Evolutionary conservation across 1,284 basidiomycete genomes (phyloP).

Genomic region (Heimioporus retisporus): DNA sequence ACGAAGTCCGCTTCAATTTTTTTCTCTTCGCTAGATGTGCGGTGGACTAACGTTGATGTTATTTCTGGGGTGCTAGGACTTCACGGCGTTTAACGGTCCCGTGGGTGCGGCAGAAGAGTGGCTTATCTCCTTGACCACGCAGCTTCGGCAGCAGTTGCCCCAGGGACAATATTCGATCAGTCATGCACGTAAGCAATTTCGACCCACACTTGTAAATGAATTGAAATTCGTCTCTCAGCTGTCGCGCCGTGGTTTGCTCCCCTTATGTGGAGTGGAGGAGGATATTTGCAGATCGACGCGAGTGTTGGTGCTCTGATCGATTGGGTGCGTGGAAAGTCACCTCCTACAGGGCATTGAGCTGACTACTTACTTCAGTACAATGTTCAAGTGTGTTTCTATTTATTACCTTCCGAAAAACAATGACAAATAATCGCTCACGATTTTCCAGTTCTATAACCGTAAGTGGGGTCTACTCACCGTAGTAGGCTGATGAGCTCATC

Average conservation of each 20-base stretch:
- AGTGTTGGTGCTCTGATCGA: constrained; percentile 67
- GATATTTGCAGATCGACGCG: constrained; percentile 65
- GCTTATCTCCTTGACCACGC: constrained; percentile 55
- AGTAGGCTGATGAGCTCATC: background rate
- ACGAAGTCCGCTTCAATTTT: constrained; percentile 47
- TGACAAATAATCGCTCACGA: background rate
- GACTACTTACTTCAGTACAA: constrained; percentile 49
- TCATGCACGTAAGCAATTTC: constrained; percentile 45
- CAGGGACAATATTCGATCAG: constrained; percentile 47
- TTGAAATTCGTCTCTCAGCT: constrained; percentile 16
- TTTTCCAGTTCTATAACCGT: constrained; percentile 70
- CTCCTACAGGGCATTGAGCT: background rate
- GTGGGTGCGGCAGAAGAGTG: constrained; percentile 51
- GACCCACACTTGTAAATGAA: too few relatives aligned
- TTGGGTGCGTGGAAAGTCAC: constrained; percentile 45
- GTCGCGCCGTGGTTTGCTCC: constrained; percentile 44
- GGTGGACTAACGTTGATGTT: background rate
- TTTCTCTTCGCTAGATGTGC: too few relatives aligned
- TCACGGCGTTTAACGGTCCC: constrained; percentile 51
- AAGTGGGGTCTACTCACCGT: constrained; percentile 22
- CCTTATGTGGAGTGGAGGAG: constrained; percentile 49
- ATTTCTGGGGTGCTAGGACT: constrained; percentile 52
- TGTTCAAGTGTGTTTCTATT: constrained; percentile 46
- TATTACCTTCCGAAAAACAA: background rate
- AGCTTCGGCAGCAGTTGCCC: constrained; percentile 46